Conservation (phyloP, 192 early-diverging fungal species). For the Gigaspora rosea region DNA sequence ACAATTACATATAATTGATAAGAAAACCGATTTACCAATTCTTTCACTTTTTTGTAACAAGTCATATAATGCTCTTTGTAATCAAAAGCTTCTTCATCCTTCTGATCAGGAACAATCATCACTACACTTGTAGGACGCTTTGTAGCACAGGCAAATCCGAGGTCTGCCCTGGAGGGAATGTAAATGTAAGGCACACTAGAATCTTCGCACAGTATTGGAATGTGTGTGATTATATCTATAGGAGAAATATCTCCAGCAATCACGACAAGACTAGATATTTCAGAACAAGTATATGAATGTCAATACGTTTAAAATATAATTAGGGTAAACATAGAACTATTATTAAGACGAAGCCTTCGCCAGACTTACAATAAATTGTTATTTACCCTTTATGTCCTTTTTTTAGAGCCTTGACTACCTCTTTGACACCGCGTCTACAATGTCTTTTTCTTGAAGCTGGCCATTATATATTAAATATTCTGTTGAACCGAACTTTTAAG, state of each 20-base stretch:
- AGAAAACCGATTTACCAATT: constrained; percentile 51
- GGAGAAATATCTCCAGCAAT: constrained; percentile 97
- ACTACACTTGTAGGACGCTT: constrained; percentile 93
- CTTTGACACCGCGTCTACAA: constrained; percentile 94
- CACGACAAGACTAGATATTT: constrained; percentile 70
- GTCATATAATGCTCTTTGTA: constrained; percentile 90
- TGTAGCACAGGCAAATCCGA: constrained; percentile 88
- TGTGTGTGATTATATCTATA: constrained; percentile 95
- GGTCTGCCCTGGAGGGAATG: constrained; percentile 93
- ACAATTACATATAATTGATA: background rate
- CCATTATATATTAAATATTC: background rate
- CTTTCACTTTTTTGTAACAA: constrained; percentile 75
- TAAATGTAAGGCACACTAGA: constrained; percentile 92
- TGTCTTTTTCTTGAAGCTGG: constrained; percentile 84
- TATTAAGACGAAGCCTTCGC: background rate
- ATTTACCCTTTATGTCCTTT: constrained; percentile 88
- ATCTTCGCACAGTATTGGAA: constrained; percentile 98
- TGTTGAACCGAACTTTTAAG: background rate
- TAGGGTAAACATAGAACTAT: background rate
- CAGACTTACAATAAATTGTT: background rate
- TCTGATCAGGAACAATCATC: constrained; percentile 82
- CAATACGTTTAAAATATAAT: constrained; percentile 2
- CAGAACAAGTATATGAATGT: background rate
- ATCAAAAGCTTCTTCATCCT: constrained; percentile 68
- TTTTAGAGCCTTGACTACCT: constrained; percentile 93